phyloP scores from a whole-genome alignment of 768 basidiomycete genomes.

The Pleurotus tuoliensis region DNA sequence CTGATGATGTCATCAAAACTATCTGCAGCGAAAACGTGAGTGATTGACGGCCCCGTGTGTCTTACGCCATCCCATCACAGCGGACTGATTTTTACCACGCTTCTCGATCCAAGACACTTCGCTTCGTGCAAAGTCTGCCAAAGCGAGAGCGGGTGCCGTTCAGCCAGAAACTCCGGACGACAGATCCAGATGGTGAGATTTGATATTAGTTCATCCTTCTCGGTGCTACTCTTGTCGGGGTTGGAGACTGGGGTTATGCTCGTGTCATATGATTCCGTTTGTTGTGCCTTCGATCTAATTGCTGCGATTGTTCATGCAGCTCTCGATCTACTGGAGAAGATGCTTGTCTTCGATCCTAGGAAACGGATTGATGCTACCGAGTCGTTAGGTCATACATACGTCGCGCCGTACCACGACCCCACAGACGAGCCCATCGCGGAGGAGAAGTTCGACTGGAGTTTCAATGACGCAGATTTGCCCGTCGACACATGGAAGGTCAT shows the following conservation, averaged over 20 bases:
- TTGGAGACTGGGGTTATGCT: not conserved
- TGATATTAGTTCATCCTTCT: not conserved
- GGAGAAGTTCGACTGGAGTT: conserved; percentile 98
- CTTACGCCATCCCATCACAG: no score
- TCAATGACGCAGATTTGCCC: conserved; percentile 98
- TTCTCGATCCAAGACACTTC: conserved; percentile 65
- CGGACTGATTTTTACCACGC: not conserved
- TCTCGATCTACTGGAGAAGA: conserved; percentile 93
- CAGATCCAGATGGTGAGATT: conserved; percentile 76
- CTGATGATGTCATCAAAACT: conserved; percentile 99
- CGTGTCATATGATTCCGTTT: not conserved
- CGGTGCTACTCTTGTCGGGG: not conserved
- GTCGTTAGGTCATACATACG: conserved; percentile 89
- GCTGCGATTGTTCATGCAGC: conserved; percentile 40
- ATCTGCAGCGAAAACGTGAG: conserved; percentile 96
- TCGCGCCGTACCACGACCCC: conserved; percentile 96
- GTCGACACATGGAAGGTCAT: conserved; percentile 99
- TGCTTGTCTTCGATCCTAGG: conserved; percentile 98
- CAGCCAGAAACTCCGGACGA: conserved; percentile 84
- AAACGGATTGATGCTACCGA: conserved; percentile 94
- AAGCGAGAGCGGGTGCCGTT: conserved; percentile 96
- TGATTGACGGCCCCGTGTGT: conserved; percentile 5
- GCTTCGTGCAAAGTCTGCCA: conserved; percentile 97
- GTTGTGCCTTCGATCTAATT: not conserved
- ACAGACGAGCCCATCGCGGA: conserved; percentile 93